Evolutionary conservation across 169 alveolate genomes (phyloP).

Genomic region (Cryptosporidium andersoni): DNA sequence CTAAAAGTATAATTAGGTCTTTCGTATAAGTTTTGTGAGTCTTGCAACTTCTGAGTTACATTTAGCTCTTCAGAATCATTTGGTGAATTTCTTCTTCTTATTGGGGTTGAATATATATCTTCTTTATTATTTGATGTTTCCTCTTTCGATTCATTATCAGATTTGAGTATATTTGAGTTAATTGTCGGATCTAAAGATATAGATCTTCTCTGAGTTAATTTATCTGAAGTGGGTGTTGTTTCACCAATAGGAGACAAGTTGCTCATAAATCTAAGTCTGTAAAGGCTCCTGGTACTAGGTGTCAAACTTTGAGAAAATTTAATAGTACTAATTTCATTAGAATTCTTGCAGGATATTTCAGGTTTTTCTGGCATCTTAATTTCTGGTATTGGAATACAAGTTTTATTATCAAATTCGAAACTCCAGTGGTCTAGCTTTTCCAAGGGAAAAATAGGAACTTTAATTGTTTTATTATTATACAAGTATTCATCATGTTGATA

Average conservation of each 20-base stretch:
- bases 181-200: conserved; percentile 32
- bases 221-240: background rate
- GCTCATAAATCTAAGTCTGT: conserved; percentile 15
- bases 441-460: background rate
- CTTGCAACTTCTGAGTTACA: background rate
- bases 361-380: conserved; percentile 18
- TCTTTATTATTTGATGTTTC: background rate
- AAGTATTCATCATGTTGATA: conserved; percentile 35
- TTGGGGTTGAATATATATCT: conserved; percentile 18
- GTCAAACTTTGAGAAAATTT: conserved; percentile 5
- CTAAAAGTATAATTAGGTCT: background rate
- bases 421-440: conserved; percentile 32
- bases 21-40: background rate
- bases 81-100: conserved; percentile 4
- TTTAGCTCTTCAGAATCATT: background rate
- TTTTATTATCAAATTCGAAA: conserved; percentile 25
- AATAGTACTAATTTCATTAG: background rate
- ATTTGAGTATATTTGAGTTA: background rate
- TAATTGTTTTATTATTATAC: background rate
- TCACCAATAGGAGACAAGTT: conserved; percentile 17
- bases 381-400: conserved; percentile 47
- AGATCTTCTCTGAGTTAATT: conserved; percentile 29
- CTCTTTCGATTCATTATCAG: background rate
- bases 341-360: background rate
- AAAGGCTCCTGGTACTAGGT: conserved; percentile 35